Conservation (phyloP, 768 basidiomycete species). For the Pleurotus tuber-regium region DNA sequence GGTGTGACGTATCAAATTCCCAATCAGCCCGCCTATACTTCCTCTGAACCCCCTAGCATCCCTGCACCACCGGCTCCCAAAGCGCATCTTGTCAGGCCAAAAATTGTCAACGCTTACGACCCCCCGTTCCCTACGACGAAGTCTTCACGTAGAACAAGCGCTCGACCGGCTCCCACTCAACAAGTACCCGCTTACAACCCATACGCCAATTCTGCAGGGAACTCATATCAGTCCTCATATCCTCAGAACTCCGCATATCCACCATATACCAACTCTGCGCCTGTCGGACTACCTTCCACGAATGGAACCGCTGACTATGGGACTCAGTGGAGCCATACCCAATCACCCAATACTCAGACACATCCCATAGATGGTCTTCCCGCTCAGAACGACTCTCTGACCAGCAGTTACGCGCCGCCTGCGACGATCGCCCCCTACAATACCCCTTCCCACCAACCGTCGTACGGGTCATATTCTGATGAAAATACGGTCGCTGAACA, state of each 20-base stretch:
- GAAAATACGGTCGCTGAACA: too few species aligned
- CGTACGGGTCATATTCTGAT: not conserved
- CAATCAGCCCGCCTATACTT: constrained; percentile 13
- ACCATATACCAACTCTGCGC: not conserved
- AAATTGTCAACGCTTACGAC: constrained; percentile 71
- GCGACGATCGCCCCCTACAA: not conserved
- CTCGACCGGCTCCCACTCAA: not conserved
- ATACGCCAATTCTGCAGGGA: not conserved
- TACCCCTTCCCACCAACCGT: not conserved
- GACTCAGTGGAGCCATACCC: not conserved
- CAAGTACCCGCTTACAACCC: not conserved
- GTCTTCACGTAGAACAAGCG: constrained; percentile 25
- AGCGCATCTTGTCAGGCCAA: constrained; percentile 56
- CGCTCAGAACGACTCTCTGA: not conserved
- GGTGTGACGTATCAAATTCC: constrained; percentile 15
- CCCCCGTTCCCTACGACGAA: constrained; percentile 63
- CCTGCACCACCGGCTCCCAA: constrained; percentile 35
- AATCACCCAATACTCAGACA: not conserved
- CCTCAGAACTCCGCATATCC: constrained; percentile 9
- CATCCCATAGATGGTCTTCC: not conserved
- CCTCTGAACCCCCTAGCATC: constrained; percentile 14
- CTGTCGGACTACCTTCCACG: not conserved
- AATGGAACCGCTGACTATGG: not conserved
- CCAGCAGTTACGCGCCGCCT: not conserved
- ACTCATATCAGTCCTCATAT: not conserved